Evolutionary conservation across 2,329 filamentous ascomycete species (phyloP).

Genomic region (Alternaria angustiovoidea): DNA sequence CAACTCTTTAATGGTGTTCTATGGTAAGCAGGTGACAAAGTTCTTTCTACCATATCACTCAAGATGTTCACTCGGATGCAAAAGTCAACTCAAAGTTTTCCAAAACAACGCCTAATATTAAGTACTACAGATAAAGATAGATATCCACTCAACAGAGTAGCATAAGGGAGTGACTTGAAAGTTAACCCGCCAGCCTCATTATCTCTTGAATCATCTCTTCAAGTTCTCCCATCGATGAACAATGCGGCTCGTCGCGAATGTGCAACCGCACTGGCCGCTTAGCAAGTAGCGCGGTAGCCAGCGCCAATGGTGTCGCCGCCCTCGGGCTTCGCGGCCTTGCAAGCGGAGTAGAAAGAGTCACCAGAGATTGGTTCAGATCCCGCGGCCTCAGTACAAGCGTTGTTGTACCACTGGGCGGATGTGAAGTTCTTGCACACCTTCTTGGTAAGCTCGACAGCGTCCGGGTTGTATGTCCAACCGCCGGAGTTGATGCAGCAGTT

Average conservation of each 20-base stretch:
- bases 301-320: not conserved
- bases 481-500: not conserved
- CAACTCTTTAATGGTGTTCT: too few relatives aligned
- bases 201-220: not conserved
- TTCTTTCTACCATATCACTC: not conserved
- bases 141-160: not conserved
- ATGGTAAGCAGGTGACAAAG: too few relatives aligned
- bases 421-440: too few relatives aligned
- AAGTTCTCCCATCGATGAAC: not conserved
- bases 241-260: not conserved
- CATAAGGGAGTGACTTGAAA: not conserved
- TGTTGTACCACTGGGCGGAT: not conserved
- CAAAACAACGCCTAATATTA: not conserved
- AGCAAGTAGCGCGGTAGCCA: not conserved
- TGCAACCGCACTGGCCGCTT: rapidly evolving
- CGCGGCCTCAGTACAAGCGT: not conserved
- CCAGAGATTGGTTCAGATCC: not conserved
- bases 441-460: too few relatives aligned
- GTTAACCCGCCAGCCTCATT: not conserved
- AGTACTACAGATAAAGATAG: not conserved
- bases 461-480: not conserved
- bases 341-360: not conserved
- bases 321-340: not conserved
- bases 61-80: not conserved
- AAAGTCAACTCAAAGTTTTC: not conserved